Percentiles rank a stretch among this genome's conserved stretches.
These are phyloP conservation scores for Agaricales sp. DNA, from an alignment of 1,284 basidiomycete species.

Conservation along the genomic window DNA sequence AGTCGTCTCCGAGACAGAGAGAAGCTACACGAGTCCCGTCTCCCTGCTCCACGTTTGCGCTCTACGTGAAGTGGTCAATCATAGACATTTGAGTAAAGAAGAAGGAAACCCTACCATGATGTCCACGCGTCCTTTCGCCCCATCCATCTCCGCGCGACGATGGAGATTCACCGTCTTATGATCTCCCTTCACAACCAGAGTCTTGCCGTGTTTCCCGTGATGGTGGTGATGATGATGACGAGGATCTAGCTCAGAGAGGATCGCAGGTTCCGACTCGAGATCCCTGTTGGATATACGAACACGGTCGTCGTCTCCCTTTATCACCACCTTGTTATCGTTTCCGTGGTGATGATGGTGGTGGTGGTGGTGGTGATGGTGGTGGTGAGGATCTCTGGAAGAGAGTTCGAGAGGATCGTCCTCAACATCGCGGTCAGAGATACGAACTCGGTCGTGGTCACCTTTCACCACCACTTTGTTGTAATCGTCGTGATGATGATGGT, in stretches of 20 bases:
- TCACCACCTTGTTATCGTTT: constrained; percentile 9
- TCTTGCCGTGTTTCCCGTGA: not conserved
- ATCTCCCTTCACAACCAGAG: not conserved
- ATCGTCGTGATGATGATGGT: constrained; percentile 9
- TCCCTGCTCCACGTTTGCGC: not conserved
- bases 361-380: constrained; percentile 10
- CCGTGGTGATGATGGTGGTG: not conserved
- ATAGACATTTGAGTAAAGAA: not conserved
- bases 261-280: constrained; percentile 10
- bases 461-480: constrained; percentile 10
- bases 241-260: constrained; percentile 10
- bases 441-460: constrained; percentile 16
- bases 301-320: constrained; percentile 16
- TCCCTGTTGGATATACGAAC: constrained; percentile 12
- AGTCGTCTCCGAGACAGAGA: constrained; percentile 9
- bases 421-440: constrained; percentile 6
- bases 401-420: not conserved
- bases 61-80: not conserved
- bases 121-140: not conserved
- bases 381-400: not conserved
- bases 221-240: constrained; percentile 8
- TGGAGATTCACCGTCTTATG: not conserved
- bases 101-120: not conserved
- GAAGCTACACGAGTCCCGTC: constrained; percentile 7
- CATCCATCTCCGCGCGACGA: not conserved